phyloP scores from a whole-genome alignment of 2,329 filamentous ascomycete species.

The Fusarium neocosmosporiellum region DNA sequence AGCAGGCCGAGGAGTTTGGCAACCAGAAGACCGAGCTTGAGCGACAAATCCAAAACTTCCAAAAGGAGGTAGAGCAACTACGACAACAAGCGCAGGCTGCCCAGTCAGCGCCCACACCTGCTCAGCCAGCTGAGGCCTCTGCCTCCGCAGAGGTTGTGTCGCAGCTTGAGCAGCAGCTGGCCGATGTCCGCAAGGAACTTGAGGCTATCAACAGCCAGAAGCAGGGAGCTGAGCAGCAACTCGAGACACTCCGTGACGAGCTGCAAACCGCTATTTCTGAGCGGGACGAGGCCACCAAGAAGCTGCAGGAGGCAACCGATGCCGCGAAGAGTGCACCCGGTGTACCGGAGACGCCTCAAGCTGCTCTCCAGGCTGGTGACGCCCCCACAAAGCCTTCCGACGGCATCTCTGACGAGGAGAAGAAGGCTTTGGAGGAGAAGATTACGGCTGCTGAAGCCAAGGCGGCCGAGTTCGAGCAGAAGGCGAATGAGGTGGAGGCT shows the following conservation, averaged over 20 bases:
- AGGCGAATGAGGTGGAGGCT: slow-evolving; percentile 72
- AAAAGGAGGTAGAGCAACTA: slow-evolving; percentile 54
- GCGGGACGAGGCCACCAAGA: slow-evolving; percentile 68
- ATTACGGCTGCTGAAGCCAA: slow-evolving; percentile 70
- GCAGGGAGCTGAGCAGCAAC: slow-evolving; percentile 72
- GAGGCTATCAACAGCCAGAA: slow-evolving; percentile 75
- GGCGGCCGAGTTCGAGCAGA: slow-evolving; percentile 72
- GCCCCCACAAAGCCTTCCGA: slow-evolving; percentile 22
- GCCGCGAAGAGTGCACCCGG: slow-evolving; percentile 49
- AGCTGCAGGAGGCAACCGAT: slow-evolving; percentile 48
- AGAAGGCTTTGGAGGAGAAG: slow-evolving; percentile 70
- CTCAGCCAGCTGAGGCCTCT: slow-evolving; percentile 50
- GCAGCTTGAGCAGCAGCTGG: slow-evolving; percentile 62
- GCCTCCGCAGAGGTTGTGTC: slow-evolving; percentile 59
- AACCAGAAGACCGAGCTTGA: slow-evolving; percentile 52
- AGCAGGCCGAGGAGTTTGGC: slow-evolving; percentile 47
- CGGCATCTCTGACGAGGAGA: slow-evolving; percentile 65
- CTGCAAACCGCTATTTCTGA: slow-evolving; percentile 72
- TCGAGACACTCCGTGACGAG: slow-evolving; percentile 66
- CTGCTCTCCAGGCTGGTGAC: slow-evolving; percentile 47
- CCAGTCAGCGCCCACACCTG: slow-evolving; percentile 52
- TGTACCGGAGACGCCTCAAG: slow-evolving; percentile 56
- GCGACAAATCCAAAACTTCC: slow-evolving; percentile 57
- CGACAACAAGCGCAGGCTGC: slow-evolving; percentile 49
- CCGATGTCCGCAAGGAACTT: slow-evolving; percentile 68